Conservation (phyloP, 2,329 filamentous ascomycete species). For the Paraconiothyrium sp. region DNA sequence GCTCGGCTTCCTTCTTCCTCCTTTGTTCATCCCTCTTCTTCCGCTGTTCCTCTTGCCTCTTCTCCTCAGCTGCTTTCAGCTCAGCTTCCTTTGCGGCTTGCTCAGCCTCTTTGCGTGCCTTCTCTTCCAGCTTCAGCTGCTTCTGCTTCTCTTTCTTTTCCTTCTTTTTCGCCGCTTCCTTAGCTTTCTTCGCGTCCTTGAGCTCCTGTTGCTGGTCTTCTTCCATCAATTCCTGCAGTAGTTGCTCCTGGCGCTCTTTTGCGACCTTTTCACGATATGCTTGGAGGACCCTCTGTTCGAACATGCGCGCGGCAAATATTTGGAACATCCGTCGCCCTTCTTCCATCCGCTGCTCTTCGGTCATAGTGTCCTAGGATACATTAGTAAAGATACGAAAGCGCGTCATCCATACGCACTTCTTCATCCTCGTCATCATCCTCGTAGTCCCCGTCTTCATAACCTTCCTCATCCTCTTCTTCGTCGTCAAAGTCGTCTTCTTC, state of each 20-base stretch:
- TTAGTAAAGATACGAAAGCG: conserved; percentile 33
- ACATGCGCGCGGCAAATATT: conserved; percentile 99
- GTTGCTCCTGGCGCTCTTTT: conserved; percentile 86
- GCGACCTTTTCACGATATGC: conserved; percentile 99
- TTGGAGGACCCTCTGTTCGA: conserved; percentile 93
- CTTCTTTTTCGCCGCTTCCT: conserved; percentile 94
- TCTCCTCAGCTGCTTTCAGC: conserved; percentile 77
- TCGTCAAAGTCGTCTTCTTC: conserved; percentile 84
- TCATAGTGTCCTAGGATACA: conserved; percentile 83
- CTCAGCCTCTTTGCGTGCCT: conserved; percentile 85
- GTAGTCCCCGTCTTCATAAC: conserved; percentile 69
- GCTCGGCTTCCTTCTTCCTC: conserved; percentile 89
- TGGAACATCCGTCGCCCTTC: conserved; percentile 99
- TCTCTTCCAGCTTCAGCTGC: conserved; percentile 88
- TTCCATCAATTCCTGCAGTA: conserved; percentile 90
- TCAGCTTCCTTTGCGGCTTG: conserved; percentile 87
- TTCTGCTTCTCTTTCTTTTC: conserved; percentile 92
- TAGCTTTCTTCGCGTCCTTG: conserved; percentile 90
- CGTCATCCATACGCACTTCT: conserved; percentile 40
- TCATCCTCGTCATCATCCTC: conserved; percentile 47
- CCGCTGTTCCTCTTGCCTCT: conserved; percentile 81
- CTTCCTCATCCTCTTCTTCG: conserved; percentile 69
- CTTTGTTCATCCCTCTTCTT: conserved; percentile 88
- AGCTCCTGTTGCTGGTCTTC: conserved; percentile 79
- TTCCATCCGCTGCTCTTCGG: conserved; percentile 98